Base-by-base conservation (phyloP, 176 grass and related monocot species). In the Juncus effusus region DNA sequence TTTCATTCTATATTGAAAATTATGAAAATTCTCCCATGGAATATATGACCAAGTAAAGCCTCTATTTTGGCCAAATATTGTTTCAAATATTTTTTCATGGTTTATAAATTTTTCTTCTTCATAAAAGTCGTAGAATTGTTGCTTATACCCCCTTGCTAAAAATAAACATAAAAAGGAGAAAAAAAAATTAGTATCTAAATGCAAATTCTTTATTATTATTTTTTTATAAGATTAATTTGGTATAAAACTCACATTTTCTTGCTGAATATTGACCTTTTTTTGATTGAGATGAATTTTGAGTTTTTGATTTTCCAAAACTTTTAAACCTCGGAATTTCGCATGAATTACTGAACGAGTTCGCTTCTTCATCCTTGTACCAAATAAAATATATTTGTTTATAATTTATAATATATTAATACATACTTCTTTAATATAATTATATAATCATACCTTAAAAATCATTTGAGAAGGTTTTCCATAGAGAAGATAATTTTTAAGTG, bases 401-500 rank as follows among this genome's bases (percentile, higher is more conserved):
- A 41, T 35, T 16, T 28, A 35, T 41, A 59, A 45, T 71, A n/a
- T 10, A 58, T 0, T 28, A 28, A 28, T 10, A 71, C 6, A 59
- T 42, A 11, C 12, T 19, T 59, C 28, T 71, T 10, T 57, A 4
- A n/a, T 16, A 42, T 54, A 45, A 45, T 47, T 47, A 47, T 40
- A 40, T 41, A 58, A 15, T 40, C 39, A 56, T 71, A 71, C 67
- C 67, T 71, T 42, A 58, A 42, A 59, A 44, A 71, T 42, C 41
- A 70, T 40, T 13, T 63, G 77, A 11, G 82, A 81, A 28, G 84
- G 4, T 75, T 96, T 96, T 77, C 87, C 87, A 61, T 56, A 73
- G 4, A 86, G 77, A 84, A 96, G 85, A 83, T 86, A 88, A 64
- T 91, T 71, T 76, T 96, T 91, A 51, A 96, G 77, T 37, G 84